These are phyloP conservation scores for Pseudomassariella vexata DNA, from an alignment of 2,329 filamentous ascomycete species.

Conservation along the genomic window DNA sequence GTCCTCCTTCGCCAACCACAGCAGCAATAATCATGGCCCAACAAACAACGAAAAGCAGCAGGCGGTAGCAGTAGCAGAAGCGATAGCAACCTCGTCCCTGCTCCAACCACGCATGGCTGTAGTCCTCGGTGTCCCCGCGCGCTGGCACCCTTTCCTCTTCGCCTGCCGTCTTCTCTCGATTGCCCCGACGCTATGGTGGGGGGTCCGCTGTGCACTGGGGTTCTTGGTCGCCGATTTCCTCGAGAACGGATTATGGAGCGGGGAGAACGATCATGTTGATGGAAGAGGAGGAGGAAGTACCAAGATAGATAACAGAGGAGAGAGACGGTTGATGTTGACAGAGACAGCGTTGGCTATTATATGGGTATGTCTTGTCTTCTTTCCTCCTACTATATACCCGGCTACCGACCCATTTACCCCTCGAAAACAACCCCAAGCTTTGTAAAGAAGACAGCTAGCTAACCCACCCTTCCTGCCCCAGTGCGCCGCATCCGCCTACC, in stretches of 20 bases:
- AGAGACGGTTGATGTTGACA: conserved; percentile 51
- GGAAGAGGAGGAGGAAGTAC: too few relatives aligned
- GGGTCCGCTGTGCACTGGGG: conserved; percentile 61
- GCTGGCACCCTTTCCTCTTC: conserved; percentile 70
- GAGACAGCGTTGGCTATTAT: conserved; percentile 68
- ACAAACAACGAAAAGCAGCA: conserved; percentile 4
- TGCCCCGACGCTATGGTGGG: conserved; percentile 67
- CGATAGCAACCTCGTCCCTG: conserved; percentile 31
- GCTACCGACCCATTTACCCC: background rate
- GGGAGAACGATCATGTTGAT: too few relatives aligned
- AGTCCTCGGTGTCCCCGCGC: conserved; percentile 64
- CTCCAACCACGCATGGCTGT: conserved; percentile 75
- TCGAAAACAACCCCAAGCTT: too few relatives aligned
- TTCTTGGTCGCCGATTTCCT: conserved; percentile 60
- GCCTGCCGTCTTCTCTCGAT: conserved; percentile 68
- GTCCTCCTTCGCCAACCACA: background rate
- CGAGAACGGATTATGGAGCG: too few relatives aligned
- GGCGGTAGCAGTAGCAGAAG: conserved; percentile 9
- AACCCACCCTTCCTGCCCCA: conserved; percentile 24
- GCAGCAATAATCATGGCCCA: conserved; percentile 3
- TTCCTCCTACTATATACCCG: conserved; percentile 1
- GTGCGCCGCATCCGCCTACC: conserved; percentile 72
- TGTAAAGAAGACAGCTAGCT: too few relatives aligned
- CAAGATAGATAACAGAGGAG: conserved; percentile 29
- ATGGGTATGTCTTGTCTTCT: conserved; percentile 51